Evolutionary conservation across 352 stramenopile genomes (phyloP).

Genomic region (Globisporangium abappressorium): DNA sequence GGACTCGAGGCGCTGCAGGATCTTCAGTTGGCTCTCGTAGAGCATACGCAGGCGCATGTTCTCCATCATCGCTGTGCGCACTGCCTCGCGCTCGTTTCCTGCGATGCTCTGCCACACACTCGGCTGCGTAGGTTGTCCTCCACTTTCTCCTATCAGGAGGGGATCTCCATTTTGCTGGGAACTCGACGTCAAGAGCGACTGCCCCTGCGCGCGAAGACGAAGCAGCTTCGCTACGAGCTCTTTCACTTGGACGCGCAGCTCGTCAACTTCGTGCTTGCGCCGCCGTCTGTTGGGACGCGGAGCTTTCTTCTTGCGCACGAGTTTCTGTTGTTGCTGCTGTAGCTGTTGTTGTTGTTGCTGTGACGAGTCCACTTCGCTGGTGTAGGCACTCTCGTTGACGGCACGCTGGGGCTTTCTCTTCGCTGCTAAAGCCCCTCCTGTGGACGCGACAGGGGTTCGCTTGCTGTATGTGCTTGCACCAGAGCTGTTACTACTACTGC

Average conservation of each 20-base stretch:
- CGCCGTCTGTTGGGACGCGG: not conserved
- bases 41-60: conserved; percentile 30
- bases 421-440: not conserved
- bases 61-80: conserved; percentile 26
- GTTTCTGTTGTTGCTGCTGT: not conserved
- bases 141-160: not conserved
- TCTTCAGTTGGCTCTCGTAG: conserved; percentile 33
- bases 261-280: not conserved
- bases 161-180: not conserved
- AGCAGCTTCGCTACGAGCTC: not conserved
- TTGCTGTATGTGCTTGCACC: not conserved
- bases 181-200: not conserved
- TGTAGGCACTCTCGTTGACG: not conserved
- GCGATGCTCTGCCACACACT: conserved; percentile 34
- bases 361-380: not conserved
- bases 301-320: not conserved
- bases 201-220: not conserved
- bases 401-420: not conserved
- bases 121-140: not conserved
- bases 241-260: not conserved
- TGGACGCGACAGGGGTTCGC: too few relatives aligned
- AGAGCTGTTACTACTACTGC: not conserved
- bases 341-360: not conserved
- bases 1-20: conserved; percentile 31
- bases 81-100: conserved; percentile 25